phyloP scores from a whole-genome alignment of 106 monocot genomes.

The Dendrobium nobile region DNA sequence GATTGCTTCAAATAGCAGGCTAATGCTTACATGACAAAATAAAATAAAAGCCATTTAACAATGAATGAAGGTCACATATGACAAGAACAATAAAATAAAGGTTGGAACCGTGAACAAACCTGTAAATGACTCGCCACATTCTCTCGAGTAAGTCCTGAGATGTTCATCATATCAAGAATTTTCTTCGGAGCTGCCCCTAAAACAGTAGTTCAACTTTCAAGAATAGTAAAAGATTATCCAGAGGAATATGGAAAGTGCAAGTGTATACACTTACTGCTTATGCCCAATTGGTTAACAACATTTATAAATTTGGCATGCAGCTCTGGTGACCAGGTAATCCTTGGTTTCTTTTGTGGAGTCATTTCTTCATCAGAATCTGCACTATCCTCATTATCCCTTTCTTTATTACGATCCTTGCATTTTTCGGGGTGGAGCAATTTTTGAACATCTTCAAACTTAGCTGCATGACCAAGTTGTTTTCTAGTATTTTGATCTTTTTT shows the following conservation, averaged over 20 bases:
- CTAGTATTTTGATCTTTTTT: conserved; percentile 7
- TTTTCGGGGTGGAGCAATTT: neutral
- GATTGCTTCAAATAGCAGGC: no score
- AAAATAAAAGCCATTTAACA: neutral
- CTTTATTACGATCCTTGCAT: neutral
- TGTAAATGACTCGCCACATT: conserved; percentile 43
- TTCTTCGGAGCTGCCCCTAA: conserved; percentile 26
- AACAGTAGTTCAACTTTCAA: neutral
- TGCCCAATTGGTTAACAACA: conserved; percentile 19
- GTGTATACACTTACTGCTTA: conserved; percentile 18
- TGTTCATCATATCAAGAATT: conserved; percentile 25
- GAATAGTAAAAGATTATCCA: neutral
- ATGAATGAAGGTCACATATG: neutral
- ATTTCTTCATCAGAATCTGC: conserved; percentile 7
- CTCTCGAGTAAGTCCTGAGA: conserved; percentile 22
- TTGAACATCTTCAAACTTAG: neutral
- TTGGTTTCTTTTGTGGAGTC: conserved; percentile 14
- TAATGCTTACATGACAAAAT: no score
- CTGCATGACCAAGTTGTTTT: neutral
- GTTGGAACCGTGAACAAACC: conserved; percentile 6
- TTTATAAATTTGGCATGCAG: conserved; percentile 22
- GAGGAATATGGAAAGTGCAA: neutral
- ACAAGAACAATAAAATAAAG: neutral
- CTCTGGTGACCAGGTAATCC: conserved; percentile 17
- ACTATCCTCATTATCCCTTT: conserved; percentile 4